A percentile compares a stretch with the other conserved stretches of the same genome.
Evolutionary conservation across 108 stramenopile genomes (phyloP).

Genomic region (Cylindrotheca closterium): DNA sequence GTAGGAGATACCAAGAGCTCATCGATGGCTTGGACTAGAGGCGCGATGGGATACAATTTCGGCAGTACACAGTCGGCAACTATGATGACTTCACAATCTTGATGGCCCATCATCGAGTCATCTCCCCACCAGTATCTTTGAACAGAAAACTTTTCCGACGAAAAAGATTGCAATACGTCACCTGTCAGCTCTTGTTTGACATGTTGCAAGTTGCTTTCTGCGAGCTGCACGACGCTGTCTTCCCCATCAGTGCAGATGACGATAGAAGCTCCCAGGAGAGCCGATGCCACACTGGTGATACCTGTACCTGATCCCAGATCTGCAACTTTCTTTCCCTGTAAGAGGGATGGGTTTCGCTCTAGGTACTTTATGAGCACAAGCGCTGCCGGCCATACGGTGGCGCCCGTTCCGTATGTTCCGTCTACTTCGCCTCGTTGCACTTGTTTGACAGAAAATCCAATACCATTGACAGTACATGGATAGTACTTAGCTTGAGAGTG

Average conservation of each 20-base stretch:
- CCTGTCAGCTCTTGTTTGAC: slow-evolving; percentile 12
- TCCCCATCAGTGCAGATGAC: slow-evolving; percentile 83
- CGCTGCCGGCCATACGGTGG: slow-evolving; percentile 90
- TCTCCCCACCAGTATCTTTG: slow-evolving; percentile 75
- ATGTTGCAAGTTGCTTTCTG: slow-evolving; percentile 52
- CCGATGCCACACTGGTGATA: slow-evolving; percentile 75
- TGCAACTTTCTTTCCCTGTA: slow-evolving; percentile 46
- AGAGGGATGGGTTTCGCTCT: slow-evolving; percentile 39
- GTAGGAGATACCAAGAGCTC: slow-evolving; percentile 29
- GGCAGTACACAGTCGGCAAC: slow-evolving; percentile 90
- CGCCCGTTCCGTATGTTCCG: slow-evolving; percentile 88
- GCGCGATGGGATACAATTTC: slow-evolving; percentile 91
- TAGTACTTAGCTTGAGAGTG: slow-evolving; percentile 60
- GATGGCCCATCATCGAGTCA: slow-evolving; percentile 20
- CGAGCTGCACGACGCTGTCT: slow-evolving; percentile 65
- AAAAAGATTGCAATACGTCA: not conserved
- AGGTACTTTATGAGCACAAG: slow-evolving; percentile 84
- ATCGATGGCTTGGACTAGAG: slow-evolving; percentile 78
- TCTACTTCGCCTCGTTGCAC: slow-evolving; percentile 81
- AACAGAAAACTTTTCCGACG: slow-evolving; percentile 33
- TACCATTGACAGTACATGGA: slow-evolving; percentile 35
- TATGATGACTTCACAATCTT: slow-evolving; percentile 59
- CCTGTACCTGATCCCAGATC: slow-evolving; percentile 88
- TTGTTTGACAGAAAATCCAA: slow-evolving; percentile 56
- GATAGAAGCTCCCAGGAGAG: slow-evolving; percentile 62